A percentile compares a stretch with the other conserved stretches of the same genome.
phyloP scores from a whole-genome alignment of 2,329 filamentous ascomycete genomes.

The Venturia oleaginea region DNA sequence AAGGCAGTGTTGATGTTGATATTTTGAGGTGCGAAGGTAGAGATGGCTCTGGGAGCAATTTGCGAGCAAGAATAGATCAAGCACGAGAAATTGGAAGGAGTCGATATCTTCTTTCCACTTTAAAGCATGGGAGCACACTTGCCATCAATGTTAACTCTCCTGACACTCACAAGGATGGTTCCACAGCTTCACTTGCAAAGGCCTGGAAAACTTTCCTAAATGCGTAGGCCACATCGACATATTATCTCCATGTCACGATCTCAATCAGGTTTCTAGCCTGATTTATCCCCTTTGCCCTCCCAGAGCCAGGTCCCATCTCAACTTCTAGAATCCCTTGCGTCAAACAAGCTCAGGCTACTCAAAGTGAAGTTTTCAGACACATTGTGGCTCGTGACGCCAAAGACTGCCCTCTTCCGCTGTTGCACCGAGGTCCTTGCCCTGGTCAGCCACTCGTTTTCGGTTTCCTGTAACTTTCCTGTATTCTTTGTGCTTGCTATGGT shows the following conservation, averaged over 20 bases:
- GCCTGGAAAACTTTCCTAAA: neutral
- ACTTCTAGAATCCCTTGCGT: neutral
- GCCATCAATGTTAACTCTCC: neutral
- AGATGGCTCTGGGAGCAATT: neutral
- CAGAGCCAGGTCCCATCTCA: neutral
- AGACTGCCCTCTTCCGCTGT: neutral
- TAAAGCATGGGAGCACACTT: neutral
- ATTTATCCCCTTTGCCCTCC: neutral
- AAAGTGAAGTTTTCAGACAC: neutral
- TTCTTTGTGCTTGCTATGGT: neutral
- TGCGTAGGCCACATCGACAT: neutral
- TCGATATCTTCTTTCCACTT: neutral
- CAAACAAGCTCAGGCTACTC: neutral
- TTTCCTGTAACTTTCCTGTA: neutral
- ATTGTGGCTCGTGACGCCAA: neutral
- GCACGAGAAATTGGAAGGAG: neutral
- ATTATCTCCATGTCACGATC: neutral
- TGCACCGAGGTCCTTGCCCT: neutral
- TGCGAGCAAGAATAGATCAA: neutral
- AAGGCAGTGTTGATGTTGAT: neutral
- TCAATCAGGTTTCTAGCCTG: neutral
- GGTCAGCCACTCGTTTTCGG: neutral
- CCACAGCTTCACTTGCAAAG: neutral
- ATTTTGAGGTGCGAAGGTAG: neutral
- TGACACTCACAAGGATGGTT: neutral